A percentile compares a stretch with the other conserved stretches of the same genome.
Evolutionary conservation across 768 basidiomycete species (phyloP).

Genomic region (Exidia glandulosa): DNA sequence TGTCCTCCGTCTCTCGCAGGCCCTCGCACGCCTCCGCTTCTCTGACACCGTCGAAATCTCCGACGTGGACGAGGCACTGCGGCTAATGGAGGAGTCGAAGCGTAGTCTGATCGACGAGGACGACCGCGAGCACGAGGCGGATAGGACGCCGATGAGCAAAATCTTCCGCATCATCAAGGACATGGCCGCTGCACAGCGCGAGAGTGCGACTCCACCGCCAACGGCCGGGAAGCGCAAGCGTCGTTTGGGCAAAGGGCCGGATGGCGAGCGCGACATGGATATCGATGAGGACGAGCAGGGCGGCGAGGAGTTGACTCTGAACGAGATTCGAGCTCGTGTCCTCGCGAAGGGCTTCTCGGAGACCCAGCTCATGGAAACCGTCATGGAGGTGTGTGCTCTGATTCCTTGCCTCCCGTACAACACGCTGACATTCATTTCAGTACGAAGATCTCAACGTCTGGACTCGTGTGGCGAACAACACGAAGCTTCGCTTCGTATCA

Average conservation of each 20-base stretch:
- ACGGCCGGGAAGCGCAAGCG: conserved; percentile 26
- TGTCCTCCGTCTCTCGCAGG: conserved; percentile 88
- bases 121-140: conserved; percentile 55
- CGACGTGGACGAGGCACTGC: conserved; percentile 93
- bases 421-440: conserved; percentile 30
- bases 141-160: conserved; percentile 70
- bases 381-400: conserved; percentile 49
- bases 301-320: conserved; percentile 63
- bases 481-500: conserved; percentile 59
- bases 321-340: conserved; percentile 80
- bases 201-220: conserved; percentile 22
- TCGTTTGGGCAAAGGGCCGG: conserved; percentile 59
- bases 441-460: conserved; percentile 81
- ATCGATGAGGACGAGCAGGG: conserved; percentile 53
- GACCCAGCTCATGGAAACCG: conserved; percentile 76
- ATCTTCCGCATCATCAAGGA: conserved; percentile 87
- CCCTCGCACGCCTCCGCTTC: conserved; percentile 84
- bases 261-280: conserved; percentile 56
- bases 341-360: conserved; percentile 86
- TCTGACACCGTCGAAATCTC: conserved; percentile 65
- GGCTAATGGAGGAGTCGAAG: conserved; percentile 95
- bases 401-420: not conserved
- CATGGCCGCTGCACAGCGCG: conserved; percentile 42
- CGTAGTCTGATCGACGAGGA: conserved; percentile 77
- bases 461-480: conserved; percentile 71